phyloP scores from a whole-genome alignment of 1,284 basidiomycete species.

The Peniophora sp. region DNA sequence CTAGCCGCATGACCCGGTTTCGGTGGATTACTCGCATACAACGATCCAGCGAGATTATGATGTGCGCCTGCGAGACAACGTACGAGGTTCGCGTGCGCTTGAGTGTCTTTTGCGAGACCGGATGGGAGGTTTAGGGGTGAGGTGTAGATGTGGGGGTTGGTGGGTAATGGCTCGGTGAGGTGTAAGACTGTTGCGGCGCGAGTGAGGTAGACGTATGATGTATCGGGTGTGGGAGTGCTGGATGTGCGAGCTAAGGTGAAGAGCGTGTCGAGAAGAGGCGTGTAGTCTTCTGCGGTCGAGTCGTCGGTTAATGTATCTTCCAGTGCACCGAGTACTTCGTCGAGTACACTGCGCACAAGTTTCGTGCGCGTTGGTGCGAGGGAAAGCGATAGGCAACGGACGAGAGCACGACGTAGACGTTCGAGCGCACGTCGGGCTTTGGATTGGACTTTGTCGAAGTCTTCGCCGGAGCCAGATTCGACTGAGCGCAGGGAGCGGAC shows the following conservation, averaged over 20 bases:
- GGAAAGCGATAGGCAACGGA: constrained; percentile 35
- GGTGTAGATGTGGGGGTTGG: constrained; percentile 1
- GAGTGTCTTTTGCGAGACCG: background rate
- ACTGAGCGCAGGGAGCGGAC: constrained; percentile 1
- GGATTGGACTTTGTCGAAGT: constrained; percentile 27
- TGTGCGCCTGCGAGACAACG: constrained; percentile 64
- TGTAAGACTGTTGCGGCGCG: constrained; percentile 31
- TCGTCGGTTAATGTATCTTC: constrained; percentile 18
- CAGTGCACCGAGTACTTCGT: constrained; percentile 24
- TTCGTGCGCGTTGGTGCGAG: constrained; percentile 8
- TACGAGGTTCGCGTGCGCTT: constrained; percentile 37
- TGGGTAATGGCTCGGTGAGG: constrained; percentile 7
- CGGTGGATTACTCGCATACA: constrained; percentile 47
- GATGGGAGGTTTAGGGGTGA: background rate
- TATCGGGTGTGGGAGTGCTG: constrained; percentile 40
- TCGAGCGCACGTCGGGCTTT: constrained; percentile 57
- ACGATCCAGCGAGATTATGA: constrained; percentile 52
- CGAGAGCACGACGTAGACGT: constrained; percentile 40
- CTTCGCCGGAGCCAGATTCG: constrained; percentile 10
- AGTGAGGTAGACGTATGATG: constrained; percentile 39
- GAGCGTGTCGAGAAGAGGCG: constrained; percentile 49
- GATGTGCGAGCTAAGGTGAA: constrained; percentile 49
- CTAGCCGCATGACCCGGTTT: constrained; percentile 53
- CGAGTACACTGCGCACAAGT: constrained; percentile 15
- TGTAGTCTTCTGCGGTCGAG: constrained; percentile 28